Evolutionary conservation across 768 basidiomycete species (phyloP), one percentile per base, ranked within the genome.

Genomic region (Exsudoporus frostii): DNA sequence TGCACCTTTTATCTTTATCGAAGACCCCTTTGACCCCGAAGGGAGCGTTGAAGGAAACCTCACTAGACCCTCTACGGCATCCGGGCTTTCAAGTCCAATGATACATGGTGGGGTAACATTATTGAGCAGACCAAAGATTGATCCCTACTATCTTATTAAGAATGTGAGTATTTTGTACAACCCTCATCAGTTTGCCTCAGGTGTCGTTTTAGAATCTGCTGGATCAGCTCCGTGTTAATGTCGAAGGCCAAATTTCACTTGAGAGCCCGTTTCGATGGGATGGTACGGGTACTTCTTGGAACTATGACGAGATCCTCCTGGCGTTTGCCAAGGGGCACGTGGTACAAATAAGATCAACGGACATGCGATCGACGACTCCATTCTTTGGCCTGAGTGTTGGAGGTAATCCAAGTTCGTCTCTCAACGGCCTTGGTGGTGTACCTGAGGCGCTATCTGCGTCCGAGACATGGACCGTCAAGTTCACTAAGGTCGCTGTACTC

Each of bases 1-100:
- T 69, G 90, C 91, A 25, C 96, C 94, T 0, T 99, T 98, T 72
- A 90, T 98, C 48, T 98, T 94, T 61, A 88, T 98, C 56, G 97
- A 98, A 67, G 93, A 96, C 65, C 87, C 90, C 13, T 61, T 84
- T 40, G 91, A 95, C 58, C 76, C 80, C 20, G 85, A 81, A 59
- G 81, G 79, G 27, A 47, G 8, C 11, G 36, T 74, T 1, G 83
- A 88, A 41, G 64, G 69, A 19, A 64, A 63, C 25, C 52, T 71
- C 38, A 72, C 75, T 49, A 60, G 75, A 56, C 71, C 76, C 41
- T 72, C 77, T 42, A 71, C 77, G 15, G 65, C 70, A 32, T 58
- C 66, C 6, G 61, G 59, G 25, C 60, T 63, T 49, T 47, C 70
- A 19, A 68, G 65, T 37, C 68, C 70, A 19, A 60, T 68, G 61